Evolutionary conservation across 140 eudicot species (phyloP).

Genomic region (Stevia rebaudiana): DNA sequence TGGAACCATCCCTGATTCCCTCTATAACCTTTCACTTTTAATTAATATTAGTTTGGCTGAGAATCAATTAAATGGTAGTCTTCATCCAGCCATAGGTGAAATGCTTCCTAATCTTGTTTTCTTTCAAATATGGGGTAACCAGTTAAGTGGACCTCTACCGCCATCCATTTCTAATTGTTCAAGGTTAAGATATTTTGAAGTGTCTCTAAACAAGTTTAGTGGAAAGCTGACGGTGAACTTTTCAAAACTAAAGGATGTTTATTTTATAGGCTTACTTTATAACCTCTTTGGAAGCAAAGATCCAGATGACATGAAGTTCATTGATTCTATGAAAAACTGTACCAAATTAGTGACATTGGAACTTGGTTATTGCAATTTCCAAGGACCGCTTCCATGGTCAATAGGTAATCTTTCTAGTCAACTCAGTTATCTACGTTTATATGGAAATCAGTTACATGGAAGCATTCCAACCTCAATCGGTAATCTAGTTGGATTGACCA

Average conservation of each 20-base stretch:
- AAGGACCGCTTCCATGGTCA: too few species aligned
- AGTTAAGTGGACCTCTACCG: not conserved
- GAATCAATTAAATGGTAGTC: not conserved
- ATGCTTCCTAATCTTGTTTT: not conserved
- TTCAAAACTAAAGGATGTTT: not conserved
- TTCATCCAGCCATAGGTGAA: not conserved
- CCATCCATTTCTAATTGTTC: not conserved
- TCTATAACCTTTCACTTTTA: not conserved
- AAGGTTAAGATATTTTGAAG: not conserved
- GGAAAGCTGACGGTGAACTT: not conserved
- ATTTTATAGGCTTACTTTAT: not conserved
- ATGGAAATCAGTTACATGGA: not conserved
- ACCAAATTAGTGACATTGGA: not conserved
- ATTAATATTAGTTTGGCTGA: not conserved
- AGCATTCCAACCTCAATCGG: not conserved
- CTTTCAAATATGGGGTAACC: not conserved
- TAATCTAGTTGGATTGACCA: not conserved
- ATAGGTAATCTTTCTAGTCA: too few species aligned
- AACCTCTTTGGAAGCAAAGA: not conserved
- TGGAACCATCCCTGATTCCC: not conserved
- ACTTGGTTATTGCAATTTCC: not conserved
- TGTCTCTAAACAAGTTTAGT: not conserved
- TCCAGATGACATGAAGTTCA: not conserved
- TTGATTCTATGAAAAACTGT: not conserved
- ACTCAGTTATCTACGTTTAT: too few species aligned